A percentile compares a stretch with the other conserved stretches of the same genome.
Conservation (phyloP, 2,329 filamentous ascomycete species). For the Fusarium nelsonii region DNA sequence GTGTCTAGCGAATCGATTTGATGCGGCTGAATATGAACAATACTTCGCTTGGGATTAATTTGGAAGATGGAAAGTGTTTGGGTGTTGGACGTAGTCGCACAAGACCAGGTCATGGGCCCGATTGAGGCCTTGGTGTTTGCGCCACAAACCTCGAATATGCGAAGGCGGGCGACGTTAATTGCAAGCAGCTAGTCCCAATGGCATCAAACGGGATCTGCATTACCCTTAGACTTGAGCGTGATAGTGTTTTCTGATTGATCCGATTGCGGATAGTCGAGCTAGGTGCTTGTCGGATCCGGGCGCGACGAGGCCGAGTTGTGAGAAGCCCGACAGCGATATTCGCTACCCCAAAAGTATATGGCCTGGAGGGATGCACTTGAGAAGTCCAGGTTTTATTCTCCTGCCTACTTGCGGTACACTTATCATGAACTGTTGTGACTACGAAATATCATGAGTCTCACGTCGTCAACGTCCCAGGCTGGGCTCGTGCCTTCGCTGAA, state of each 20-base stretch:
- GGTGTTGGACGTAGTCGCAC: neutral
- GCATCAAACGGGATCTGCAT: neutral
- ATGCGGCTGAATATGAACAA: constrained; percentile 2
- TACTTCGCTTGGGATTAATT: neutral
- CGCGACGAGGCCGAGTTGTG: neutral
- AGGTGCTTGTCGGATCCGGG: neutral
- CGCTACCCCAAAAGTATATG: neutral
- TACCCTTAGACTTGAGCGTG: neutral
- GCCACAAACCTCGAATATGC: neutral
- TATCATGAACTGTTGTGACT: too few relatives aligned
- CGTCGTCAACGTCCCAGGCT: neutral
- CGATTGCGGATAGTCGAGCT: neutral
- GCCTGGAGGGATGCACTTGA: too few relatives aligned
- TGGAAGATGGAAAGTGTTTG: neutral
- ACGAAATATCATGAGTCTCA: constrained; percentile 2
- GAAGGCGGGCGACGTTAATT: neutral
- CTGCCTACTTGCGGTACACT: neutral
- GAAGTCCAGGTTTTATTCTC: neutral
- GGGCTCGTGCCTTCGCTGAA: neutral
- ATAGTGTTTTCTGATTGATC: neutral
- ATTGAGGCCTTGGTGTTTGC: neutral
- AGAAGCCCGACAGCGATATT: neutral
- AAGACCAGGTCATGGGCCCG: neutral
- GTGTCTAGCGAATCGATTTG: neutral
- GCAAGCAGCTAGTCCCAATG: too few relatives aligned